phyloP scores from a whole-genome alignment of 179 eudicot genomes.

The Gypsophila paniculata region DNA sequence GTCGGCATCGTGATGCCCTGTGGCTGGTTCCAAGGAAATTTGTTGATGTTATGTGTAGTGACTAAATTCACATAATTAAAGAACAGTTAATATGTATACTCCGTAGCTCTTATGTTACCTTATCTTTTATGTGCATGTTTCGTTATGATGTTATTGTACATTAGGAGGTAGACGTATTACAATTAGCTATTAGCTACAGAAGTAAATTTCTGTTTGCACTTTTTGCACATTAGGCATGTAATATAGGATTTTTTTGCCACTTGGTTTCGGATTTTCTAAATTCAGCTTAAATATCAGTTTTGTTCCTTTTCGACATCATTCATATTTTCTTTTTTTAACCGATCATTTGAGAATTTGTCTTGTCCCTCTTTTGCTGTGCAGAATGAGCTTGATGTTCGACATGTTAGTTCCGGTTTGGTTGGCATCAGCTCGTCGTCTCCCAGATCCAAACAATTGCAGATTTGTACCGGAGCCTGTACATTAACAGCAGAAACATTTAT shows the following conservation, averaged over 20 bases:
- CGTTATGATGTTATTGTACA: neutral
- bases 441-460: neutral
- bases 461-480: slow-evolving; percentile 11
- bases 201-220: too few relatives aligned
- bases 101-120: too few relatives aligned
- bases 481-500: slow-evolving; percentile 12
- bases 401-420: neutral
- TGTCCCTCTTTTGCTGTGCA: neutral
- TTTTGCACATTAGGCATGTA: too few relatives aligned
- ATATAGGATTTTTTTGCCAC: neutral
- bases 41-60: too few relatives aligned
- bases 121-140: neutral
- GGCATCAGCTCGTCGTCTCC: neutral
- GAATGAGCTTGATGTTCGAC: neutral
- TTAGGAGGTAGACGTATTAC: too few relatives aligned
- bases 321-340: neutral
- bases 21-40: too few relatives aligned
- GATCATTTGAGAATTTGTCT: neutral
- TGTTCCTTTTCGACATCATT: too few relatives aligned
- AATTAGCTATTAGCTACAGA: too few relatives aligned
- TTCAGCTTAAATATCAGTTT: neutral
- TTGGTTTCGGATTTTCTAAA: neutral
- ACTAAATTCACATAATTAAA: too few relatives aligned
- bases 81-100: too few relatives aligned
- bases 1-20: too few relatives aligned